phyloP scores from a whole-genome alignment of 331 rosid genomes.

The Pyrus hybrid region DNA sequence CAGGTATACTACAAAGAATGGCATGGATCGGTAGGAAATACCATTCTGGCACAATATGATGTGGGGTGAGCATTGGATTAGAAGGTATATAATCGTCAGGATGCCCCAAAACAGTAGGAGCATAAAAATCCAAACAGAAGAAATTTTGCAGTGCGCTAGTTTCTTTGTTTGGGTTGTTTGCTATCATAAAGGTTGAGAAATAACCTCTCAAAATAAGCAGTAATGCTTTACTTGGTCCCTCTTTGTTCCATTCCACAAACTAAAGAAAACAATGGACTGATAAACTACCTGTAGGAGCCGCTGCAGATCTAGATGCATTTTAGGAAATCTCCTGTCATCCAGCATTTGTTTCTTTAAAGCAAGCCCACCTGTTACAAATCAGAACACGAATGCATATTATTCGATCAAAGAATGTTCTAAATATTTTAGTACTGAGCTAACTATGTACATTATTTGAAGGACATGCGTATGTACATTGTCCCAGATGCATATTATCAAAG shows the following conservation, averaged over 20 bases:
- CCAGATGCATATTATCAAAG: too few relatives aligned
- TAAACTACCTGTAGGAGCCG: conserved; percentile 81
- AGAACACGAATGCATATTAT: conserved; percentile 15
- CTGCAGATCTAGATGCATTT: conserved; percentile 87
- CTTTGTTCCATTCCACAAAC: neutral
- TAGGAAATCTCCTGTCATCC: conserved; percentile 96
- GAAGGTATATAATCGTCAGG: too few relatives aligned
- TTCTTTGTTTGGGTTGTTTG: neutral
- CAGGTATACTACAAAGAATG: too few relatives aligned
- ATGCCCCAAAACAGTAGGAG: too few relatives aligned
- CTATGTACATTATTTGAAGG: too few relatives aligned
- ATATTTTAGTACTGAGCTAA: neutral
- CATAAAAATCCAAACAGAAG: neutral
- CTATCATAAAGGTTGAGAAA: neutral
- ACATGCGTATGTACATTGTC: too few relatives aligned
- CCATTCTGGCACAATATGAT: too few relatives aligned
- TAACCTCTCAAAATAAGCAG: neutral
- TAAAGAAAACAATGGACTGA: neutral
- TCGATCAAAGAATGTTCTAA: neutral
- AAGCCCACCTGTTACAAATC: conserved; percentile 54
- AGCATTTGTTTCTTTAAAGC: conserved; percentile 91
- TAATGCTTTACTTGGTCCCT: neutral
- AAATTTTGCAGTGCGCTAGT: neutral
- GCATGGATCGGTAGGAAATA: too few relatives aligned
- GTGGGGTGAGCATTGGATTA: too few relatives aligned